These are phyloP conservation scores for Russula abietina DNA, from an alignment of 768 basidiomycete species.

Conservation along the genomic window DNA sequence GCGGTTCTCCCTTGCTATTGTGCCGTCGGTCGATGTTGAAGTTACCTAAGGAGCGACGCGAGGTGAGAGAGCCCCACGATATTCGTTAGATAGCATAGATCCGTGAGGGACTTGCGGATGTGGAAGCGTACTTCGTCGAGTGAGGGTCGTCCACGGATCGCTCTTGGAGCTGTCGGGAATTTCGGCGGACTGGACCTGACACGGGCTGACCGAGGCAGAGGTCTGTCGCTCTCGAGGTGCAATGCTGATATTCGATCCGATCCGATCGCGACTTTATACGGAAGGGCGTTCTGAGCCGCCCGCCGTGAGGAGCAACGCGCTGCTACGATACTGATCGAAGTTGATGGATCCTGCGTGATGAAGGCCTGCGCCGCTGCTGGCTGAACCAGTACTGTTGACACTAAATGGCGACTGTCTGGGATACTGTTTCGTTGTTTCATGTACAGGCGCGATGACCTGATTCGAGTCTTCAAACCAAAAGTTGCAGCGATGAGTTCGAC, in stretches of 20 bases:
- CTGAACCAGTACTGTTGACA: too few species aligned
- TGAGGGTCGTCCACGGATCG: slow-evolving; percentile 19
- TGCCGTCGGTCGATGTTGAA: slow-evolving; percentile 14
- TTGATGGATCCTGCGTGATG: too few species aligned
- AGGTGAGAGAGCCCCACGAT: slow-evolving; percentile 20
- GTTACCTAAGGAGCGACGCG: slow-evolving; percentile 20
- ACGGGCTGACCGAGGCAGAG: slow-evolving; percentile 21
- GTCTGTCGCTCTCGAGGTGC: slow-evolving; percentile 16
- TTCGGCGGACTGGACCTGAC: slow-evolving; percentile 15
- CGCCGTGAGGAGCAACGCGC: too few species aligned
- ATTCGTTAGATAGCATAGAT: slow-evolving; percentile 15
- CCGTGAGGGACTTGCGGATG: slow-evolving; percentile 23
- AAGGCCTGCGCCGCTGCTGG: too few species aligned
- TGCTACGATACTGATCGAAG: too few species aligned
- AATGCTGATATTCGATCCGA: slow-evolving; percentile 1
- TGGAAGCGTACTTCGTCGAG: slow-evolving; percentile 22
- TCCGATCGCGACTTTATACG: slow-evolving; percentile 23
- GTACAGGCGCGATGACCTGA: too few species aligned
- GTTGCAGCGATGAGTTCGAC: too few species aligned
- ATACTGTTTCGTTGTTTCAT: too few species aligned
- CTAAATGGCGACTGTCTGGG: too few species aligned
- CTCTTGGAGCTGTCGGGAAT: slow-evolving; percentile 9
- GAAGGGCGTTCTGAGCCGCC: too few species aligned
- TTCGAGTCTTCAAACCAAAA: too few species aligned
- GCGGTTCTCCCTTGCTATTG: slow-evolving; percentile 18